phyloP scores from a whole-genome alignment of 345 rosid genomes.

The Camelina laxa region DNA sequence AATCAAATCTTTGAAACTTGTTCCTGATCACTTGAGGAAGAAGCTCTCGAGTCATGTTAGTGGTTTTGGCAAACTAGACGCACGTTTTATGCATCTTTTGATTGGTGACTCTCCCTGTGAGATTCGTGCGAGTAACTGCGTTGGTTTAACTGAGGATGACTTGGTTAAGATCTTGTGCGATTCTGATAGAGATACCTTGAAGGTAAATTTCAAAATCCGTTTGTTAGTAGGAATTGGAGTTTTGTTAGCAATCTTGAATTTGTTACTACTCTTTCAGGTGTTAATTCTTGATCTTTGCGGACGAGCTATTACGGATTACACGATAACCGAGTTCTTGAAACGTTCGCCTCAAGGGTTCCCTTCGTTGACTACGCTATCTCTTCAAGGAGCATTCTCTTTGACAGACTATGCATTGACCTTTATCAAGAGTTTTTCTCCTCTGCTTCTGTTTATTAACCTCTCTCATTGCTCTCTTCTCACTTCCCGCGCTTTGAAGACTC shows the following conservation, averaged over 20 bases:
- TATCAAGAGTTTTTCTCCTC: conserved; percentile 47
- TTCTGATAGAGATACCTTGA: conserved; percentile 47
- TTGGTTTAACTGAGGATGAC: conserved; percentile 43
- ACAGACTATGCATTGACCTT: conserved; percentile 48
- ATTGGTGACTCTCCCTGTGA: conserved; percentile 48
- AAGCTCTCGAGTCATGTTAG: conserved; percentile 42
- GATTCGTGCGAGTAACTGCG: conserved; percentile 42
- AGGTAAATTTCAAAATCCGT: conserved; percentile 21
- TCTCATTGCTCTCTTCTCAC: conserved; percentile 54
- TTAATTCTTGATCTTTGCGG: conserved; percentile 58
- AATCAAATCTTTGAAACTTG: conserved; percentile 45
- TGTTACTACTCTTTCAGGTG: conserved; percentile 35
- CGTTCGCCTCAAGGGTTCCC: conserved; percentile 39
- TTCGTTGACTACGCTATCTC: conserved; percentile 47
- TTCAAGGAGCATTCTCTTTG: conserved; percentile 54
- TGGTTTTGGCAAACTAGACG: conserved; percentile 38
- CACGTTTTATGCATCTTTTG: conserved; percentile 50
- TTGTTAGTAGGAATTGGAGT: not conserved
- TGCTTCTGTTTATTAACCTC: conserved; percentile 54
- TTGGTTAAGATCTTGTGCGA: conserved; percentile 43
- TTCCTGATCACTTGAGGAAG: conserved; percentile 52
- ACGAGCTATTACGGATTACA: conserved; percentile 44
- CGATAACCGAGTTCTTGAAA: conserved; percentile 44
- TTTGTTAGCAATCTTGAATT: not conserved
- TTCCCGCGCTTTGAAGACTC: conserved; percentile 37